Percentiles rank a stretch among this genome's conserved stretches.
phyloP scores from a whole-genome alignment of 352 stramenopile genomes.

The Blastocystis sp. region DNA sequence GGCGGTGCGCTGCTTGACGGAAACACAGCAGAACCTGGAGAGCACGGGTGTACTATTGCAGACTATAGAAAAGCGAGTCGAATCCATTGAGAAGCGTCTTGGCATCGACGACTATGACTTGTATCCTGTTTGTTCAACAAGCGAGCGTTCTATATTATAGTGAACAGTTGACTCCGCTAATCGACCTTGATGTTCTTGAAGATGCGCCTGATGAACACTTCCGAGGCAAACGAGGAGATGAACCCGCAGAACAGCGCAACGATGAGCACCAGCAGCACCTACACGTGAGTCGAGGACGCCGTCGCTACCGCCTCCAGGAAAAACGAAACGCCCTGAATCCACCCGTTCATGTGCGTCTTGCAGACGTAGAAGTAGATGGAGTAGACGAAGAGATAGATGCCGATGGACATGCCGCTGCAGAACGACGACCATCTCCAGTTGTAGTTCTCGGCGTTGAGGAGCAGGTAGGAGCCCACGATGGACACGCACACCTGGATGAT shows the following conservation, averaged over 20 bases:
- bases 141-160: not conserved
- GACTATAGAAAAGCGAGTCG: slow-evolving; percentile 35
- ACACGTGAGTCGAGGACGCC: not conserved
- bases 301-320: slow-evolving; percentile 87
- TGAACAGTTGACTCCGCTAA: slow-evolving; percentile 76
- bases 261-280: slow-evolving; percentile 78
- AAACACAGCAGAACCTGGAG: slow-evolving; percentile 37
- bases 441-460: slow-evolving; percentile 98
- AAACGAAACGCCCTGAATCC: slow-evolving; percentile 98
- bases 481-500: slow-evolving; percentile 96
- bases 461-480: slow-evolving; percentile 97
- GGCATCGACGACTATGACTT: slow-evolving; percentile 66
- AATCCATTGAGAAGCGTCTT: slow-evolving; percentile 46
- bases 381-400: slow-evolving; percentile 97
- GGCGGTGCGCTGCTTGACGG: not conserved
- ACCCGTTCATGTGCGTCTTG: slow-evolving; percentile 98
- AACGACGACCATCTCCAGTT: slow-evolving; percentile 98
- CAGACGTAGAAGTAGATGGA: slow-evolving; percentile 98
- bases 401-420: slow-evolving; percentile 87
- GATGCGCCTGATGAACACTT: slow-evolving; percentile 89
- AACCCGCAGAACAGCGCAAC: slow-evolving; percentile 91
- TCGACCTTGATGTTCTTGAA: slow-evolving; percentile 93
- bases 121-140: slow-evolving; percentile 36
- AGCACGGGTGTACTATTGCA: not conserved
- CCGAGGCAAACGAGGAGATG: slow-evolving; percentile 88